phyloP scores from a whole-genome alignment of 2,329 filamentous ascomycete genomes.

The Nigrograna mackinnonii region DNA sequence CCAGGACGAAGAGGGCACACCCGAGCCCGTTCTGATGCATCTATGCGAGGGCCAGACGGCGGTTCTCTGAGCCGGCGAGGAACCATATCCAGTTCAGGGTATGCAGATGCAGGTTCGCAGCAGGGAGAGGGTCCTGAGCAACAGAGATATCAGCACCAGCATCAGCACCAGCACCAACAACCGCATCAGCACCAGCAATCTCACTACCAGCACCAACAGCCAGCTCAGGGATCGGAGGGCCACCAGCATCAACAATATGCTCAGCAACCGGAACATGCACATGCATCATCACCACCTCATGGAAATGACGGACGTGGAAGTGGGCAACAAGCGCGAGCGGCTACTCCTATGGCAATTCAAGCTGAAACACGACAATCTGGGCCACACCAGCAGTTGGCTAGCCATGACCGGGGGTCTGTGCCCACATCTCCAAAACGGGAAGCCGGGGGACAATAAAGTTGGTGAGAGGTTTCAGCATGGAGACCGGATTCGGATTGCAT shows the following conservation, averaged over 20 bases:
- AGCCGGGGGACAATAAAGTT: slow-evolving; percentile 36
- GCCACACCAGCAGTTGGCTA: slow-evolving; percentile 29
- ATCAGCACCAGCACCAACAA: background rate
- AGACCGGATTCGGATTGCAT: slow-evolving; percentile 16
- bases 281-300: slow-evolving; percentile 23
- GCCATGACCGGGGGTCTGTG: slow-evolving; percentile 31
- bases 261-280: slow-evolving; percentile 21
- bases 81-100: slow-evolving; percentile 34
- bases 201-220: slow-evolving; percentile 8
- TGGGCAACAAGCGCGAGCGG: slow-evolving; percentile 27
- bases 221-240: slow-evolving; percentile 23
- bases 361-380: slow-evolving; percentile 38
- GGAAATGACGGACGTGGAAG: slow-evolving; percentile 26
- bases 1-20: slow-evolving; percentile 64
- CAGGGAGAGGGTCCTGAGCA: slow-evolving; percentile 5
- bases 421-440: slow-evolving; percentile 39
- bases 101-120: slow-evolving; percentile 28
- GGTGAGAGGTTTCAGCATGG: slow-evolving; percentile 24
- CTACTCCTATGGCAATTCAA: slow-evolving; percentile 28
- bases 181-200: background rate
- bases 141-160: background rate
- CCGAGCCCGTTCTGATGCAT: slow-evolving; percentile 68
- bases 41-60: slow-evolving; percentile 42
- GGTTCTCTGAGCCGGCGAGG: slow-evolving; percentile 35
- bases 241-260: slow-evolving; percentile 10